These are phyloP conservation scores for Dipteronia sinensis DNA, from an alignment of 345 rosid genomes.

Conservation along the genomic window DNA sequence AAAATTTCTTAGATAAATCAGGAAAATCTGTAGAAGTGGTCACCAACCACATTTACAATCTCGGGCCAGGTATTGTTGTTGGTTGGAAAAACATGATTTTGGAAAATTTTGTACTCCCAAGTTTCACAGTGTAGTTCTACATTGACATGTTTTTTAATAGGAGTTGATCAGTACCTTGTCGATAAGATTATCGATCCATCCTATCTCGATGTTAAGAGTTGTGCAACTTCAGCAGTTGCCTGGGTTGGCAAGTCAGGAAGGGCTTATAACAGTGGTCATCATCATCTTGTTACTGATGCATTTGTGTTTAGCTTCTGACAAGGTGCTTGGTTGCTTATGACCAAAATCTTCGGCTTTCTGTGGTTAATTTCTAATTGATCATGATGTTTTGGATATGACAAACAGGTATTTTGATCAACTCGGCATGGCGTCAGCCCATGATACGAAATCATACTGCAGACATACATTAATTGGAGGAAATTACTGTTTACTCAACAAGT, in stretches of 20 bases:
- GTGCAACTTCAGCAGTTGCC: slow-evolving; percentile 58
- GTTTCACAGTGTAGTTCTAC: neutral
- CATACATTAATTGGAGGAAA: slow-evolving; percentile 83
- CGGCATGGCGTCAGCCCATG: slow-evolving; percentile 66
- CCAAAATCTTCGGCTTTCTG: neutral
- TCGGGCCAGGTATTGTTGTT: slow-evolving; percentile 80
- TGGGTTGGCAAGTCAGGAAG: slow-evolving; percentile 99
- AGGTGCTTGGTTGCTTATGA: slow-evolving; percentile 1
- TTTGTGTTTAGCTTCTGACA: slow-evolving; percentile 95
- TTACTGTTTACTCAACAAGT: no score
- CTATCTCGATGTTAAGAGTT: slow-evolving; percentile 60
- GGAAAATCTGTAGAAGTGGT: slow-evolving; percentile 50
- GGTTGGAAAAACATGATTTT: slow-evolving; percentile 8
- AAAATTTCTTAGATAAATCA: slow-evolving; percentile 56
- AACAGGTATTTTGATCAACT: slow-evolving; percentile 96
- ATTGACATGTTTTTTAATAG: slow-evolving; percentile 37
- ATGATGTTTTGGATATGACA: neutral
- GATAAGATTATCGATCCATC: slow-evolving; percentile 82
- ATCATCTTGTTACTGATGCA: slow-evolving; percentile 75
- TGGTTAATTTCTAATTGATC: slow-evolving; percentile 11
- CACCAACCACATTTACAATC: slow-evolving; percentile 91
- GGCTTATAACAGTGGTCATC: slow-evolving; percentile 91
- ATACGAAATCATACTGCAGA: slow-evolving; percentile 88
- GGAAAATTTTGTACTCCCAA: slow-evolving; percentile 10
- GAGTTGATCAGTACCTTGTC: slow-evolving; percentile 56